phyloP scores from a whole-genome alignment of 176 grass and related monocot species.

The Melocanna baccifera region DNA sequence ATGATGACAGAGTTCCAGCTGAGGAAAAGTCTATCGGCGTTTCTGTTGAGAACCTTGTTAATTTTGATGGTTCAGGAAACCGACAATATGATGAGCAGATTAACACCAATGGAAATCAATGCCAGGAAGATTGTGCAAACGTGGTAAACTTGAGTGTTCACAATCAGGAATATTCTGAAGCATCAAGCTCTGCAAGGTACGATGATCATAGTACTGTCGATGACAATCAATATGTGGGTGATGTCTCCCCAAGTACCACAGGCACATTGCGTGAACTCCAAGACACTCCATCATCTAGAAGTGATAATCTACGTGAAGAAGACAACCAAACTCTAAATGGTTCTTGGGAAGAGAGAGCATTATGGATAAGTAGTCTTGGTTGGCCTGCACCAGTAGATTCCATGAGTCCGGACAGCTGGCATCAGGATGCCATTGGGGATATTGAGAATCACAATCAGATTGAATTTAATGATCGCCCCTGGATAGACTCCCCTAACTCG shows the following conservation, averaged over 20 bases:
- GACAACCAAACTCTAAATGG: slow-evolving; percentile 55
- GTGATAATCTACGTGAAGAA: slow-evolving; percentile 58
- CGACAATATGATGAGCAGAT: slow-evolving; percentile 16
- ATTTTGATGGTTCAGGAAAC: slow-evolving; percentile 31
- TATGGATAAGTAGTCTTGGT: slow-evolving; percentile 72
- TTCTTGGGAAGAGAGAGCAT: slow-evolving; percentile 84
- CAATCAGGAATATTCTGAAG: slow-evolving; percentile 32
- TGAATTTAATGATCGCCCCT: slow-evolving; percentile 50
- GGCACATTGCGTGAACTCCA: slow-evolving; percentile 39
- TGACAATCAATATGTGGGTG: slow-evolving; percentile 44
- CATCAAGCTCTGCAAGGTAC: slow-evolving; percentile 40
- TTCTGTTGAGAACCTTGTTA: slow-evolving; percentile 25
- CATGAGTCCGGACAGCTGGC: slow-evolving; percentile 61
- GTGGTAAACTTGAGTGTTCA: slow-evolving; percentile 20
- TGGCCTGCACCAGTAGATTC: slow-evolving; percentile 69
- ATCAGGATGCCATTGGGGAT: slow-evolving; percentile 49
- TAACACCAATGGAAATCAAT: slow-evolving; percentile 15
- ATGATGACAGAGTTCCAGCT: slow-evolving; percentile 14
- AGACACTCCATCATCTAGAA: slow-evolving; percentile 46
- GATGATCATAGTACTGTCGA: slow-evolving; percentile 19
- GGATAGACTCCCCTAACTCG: slow-evolving; percentile 81
- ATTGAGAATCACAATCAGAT: slow-evolving; percentile 47
- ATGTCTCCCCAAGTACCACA: slow-evolving; percentile 47
- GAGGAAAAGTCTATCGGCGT: slow-evolving; percentile 32
- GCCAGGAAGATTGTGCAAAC: slow-evolving; percentile 29